Conservation (phyloP, 1,284 basidiomycete species). For the Fomitopsis pinicola region DNA sequence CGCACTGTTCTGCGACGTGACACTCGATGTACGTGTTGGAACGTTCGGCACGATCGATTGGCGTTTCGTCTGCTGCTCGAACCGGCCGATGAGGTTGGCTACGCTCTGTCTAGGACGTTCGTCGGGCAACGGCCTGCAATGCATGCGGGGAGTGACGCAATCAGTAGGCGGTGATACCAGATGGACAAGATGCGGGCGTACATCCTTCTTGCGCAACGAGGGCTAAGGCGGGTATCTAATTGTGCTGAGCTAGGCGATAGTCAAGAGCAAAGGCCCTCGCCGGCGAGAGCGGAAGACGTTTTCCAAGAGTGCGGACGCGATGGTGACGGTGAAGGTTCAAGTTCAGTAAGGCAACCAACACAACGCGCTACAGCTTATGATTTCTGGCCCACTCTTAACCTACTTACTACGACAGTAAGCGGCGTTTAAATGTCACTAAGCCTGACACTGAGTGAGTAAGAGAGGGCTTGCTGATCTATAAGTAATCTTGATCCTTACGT, state of each 20-base stretch:
- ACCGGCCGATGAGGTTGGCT: constrained; percentile 79
- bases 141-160: constrained; percentile 3
- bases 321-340: constrained; percentile 3
- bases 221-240: not conserved
- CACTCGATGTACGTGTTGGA: constrained; percentile 55
- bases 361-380: no score
- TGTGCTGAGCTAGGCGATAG: not conserved
- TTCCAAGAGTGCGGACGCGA: not conserved
- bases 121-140: constrained; percentile 72
- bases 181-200: constrained; percentile 10
- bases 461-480: no score
- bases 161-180: constrained; percentile 12
- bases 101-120: constrained; percentile 77
- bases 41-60: constrained; percentile 33
- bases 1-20: constrained; percentile 40
- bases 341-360: not conserved
- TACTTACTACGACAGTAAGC: no score
- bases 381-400: no score
- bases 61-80: constrained; percentile 72
- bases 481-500: no score
- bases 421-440: no score
- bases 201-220: constrained; percentile 8
- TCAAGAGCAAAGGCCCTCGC: constrained; percentile 17
- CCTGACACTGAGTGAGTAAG: no score
- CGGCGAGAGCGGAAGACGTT: constrained; percentile 19